phyloP scores from a whole-genome alignment of 2,329 filamentous ascomycete genomes.

The Fusarium longipes region DNA sequence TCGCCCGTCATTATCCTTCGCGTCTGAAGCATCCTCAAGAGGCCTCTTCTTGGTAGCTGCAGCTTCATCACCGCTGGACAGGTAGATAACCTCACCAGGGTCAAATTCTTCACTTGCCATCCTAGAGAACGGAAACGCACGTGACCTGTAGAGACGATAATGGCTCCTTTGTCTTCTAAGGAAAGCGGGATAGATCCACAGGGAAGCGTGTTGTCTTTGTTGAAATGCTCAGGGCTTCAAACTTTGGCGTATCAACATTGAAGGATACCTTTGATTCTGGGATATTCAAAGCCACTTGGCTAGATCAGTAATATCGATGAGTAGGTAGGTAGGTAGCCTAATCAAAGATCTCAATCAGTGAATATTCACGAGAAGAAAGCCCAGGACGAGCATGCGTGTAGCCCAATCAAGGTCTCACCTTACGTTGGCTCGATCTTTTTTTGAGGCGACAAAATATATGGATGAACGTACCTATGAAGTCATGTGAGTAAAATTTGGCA shows the following conservation, averaged over 20 bases:
- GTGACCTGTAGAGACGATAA: background rate
- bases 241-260: slow-evolving; percentile 5
- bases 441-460: slow-evolving; percentile 13
- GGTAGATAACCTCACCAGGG: slow-evolving; percentile 40
- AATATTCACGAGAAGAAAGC: slow-evolving; percentile 10
- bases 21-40: slow-evolving; percentile 41
- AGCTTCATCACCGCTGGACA: slow-evolving; percentile 44
- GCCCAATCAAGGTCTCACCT: slow-evolving; percentile 23
- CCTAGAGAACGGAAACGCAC: background rate
- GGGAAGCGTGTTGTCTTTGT: background rate
- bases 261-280: background rate
- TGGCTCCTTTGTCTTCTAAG: background rate
- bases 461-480: slow-evolving; percentile 26
- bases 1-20: slow-evolving; percentile 11
- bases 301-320: background rate
- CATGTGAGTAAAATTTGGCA: slow-evolving; percentile 1
- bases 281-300: slow-evolving; percentile 18
- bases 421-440: slow-evolving; percentile 22
- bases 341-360: slow-evolving; percentile 26
- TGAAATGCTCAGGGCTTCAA: background rate
- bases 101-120: slow-evolving; percentile 38
- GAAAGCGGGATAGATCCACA: background rate
- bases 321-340: slow-evolving; percentile 6
- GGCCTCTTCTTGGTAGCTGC: slow-evolving; percentile 45
- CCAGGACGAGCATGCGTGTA: background rate